Percentiles rank a stretch among this genome's conserved stretches.
Evolutionary conservation across 176 grass and related monocot species (phyloP).

Genomic region (Dactylis glomerata): DNA sequence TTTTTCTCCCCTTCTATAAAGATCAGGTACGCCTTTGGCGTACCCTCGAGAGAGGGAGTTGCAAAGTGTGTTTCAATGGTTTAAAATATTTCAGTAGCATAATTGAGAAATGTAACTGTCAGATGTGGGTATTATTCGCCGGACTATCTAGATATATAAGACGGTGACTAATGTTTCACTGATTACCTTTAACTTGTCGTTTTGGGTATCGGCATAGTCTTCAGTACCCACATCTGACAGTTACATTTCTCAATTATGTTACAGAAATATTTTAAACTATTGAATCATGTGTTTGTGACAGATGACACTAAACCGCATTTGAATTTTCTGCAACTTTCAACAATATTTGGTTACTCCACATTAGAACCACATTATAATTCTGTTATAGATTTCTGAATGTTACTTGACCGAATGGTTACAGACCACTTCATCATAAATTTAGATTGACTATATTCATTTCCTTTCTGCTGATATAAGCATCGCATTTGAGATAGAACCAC

Average conservation of each 20-base stretch:
- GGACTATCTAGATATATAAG: slow-evolving; percentile 13
- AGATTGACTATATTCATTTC: background rate
- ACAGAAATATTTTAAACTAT: background rate
- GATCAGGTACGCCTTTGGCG: no score
- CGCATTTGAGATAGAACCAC: background rate
- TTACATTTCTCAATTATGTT: background rate
- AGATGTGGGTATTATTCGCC: background rate
- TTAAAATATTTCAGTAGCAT: no score
- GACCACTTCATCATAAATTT: background rate
- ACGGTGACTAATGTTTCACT: background rate
- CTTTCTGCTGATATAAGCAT: slow-evolving; percentile 14
- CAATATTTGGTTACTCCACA: background rate
- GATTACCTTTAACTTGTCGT: background rate
- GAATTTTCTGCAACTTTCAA: background rate
- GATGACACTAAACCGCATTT: background rate
- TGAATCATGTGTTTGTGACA: background rate
- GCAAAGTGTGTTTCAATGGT: no score
- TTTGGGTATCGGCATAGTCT: background rate
- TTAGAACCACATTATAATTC: background rate
- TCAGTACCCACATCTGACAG: background rate
- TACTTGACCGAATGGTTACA: background rate
- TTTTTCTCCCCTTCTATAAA: no score
- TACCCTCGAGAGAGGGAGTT: no score
- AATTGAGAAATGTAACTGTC: no score
- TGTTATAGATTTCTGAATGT: background rate